Percentiles rank a stretch among this genome's conserved stretches.
These are phyloP conservation scores for Calamus simplicifolius DNA, from an alignment of 176 grass and related monocot genomes.

Conservation along the genomic window DNA sequence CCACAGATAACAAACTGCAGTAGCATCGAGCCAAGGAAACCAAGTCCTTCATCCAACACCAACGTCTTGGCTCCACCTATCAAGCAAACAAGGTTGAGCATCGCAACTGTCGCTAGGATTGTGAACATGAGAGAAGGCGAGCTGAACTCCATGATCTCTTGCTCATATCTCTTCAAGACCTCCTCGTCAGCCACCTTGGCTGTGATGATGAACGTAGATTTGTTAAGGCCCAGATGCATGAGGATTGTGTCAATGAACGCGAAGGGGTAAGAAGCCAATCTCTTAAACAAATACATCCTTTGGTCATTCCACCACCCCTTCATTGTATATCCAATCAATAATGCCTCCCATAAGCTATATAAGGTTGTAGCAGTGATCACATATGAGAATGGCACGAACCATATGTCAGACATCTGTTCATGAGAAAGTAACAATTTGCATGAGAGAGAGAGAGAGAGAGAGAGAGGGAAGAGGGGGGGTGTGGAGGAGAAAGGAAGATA, in stretches of 20 bases:
- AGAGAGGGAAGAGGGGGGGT: no score
- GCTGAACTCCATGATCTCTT: slow-evolving; percentile 35
- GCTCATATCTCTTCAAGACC: slow-evolving; percentile 21
- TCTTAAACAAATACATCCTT: slow-evolving; percentile 15
- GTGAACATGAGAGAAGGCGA: slow-evolving; percentile 24
- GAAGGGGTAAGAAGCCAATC: slow-evolving; percentile 17
- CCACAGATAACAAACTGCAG: slow-evolving; percentile 19
- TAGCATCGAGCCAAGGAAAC: slow-evolving; percentile 9
- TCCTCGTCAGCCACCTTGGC: slow-evolving; percentile 20
- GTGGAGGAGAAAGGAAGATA: no score
- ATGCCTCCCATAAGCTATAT: slow-evolving; percentile 1
- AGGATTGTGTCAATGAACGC: slow-evolving; percentile 1
- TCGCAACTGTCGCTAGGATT: slow-evolving; percentile 20
- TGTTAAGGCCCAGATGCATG: neutral
- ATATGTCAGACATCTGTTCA: slow-evolving; percentile 4
- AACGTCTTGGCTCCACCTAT: slow-evolving; percentile 1
- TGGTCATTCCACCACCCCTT: slow-evolving; percentile 18
- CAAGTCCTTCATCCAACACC: slow-evolving; percentile 1
- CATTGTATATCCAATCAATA: neutral
- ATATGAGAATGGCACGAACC: slow-evolving; percentile 11
- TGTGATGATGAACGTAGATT: slow-evolving; percentile 6
- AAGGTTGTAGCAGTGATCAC: slow-evolving; percentile 1
- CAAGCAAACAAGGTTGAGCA: slow-evolving; percentile 19
- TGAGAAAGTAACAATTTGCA: neutral
- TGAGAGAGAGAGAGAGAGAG: neutral